Evolutionary conservation across 495 filamentous ascomycete genomes (phyloP), one percentile per base, ranked within the genome.

Genomic region (Wilcoxina mikolae): DNA sequence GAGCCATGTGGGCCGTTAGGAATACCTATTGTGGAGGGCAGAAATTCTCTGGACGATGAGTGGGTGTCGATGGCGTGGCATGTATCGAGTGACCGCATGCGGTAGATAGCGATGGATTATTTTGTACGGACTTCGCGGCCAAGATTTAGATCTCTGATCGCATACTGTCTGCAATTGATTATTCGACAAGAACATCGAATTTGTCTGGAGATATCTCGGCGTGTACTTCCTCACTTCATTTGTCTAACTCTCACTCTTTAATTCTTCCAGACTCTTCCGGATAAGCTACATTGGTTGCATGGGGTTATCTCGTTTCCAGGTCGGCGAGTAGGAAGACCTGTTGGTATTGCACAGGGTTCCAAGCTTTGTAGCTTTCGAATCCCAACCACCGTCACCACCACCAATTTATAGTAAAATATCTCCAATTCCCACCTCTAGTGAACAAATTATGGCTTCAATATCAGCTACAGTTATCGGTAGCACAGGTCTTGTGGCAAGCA

Each of bases 401-500:
- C 35, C 35, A n/a, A n/a, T 39, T 39, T 39, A 18, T 1, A 15
- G 12, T 18, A 39, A 12, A 18, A 39, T 18, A 39, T 39, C 43
- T 7, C 42, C 42, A 46, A 15, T 46, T 46, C 43, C 15, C 9
- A 18, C 17, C 17, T 11, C 24, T 46, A 15, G 1, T 17, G n/a
- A 18, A 22, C 43, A 53, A 38, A 10, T 11, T 15, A 39, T 15
- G 11, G 9, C 50, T 26, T 22, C 33, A 38, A 38, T 22, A 35
- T 52, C 58, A 35, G 31, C 41, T 2, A 27, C 62, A 10, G 56
- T 65, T 5, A 45, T 58, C 31, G 61, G 62, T 9, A 26, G 51
- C 47, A 65, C 62, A 18, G 61, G 61, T 9, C 55, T 65, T 18
- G 62, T 65, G 25, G 62, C 65, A 50, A 27, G 27, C 27, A 4